Base-by-base conservation (phyloP, 306 rosid genomes). In the Prunus mira region DNA sequence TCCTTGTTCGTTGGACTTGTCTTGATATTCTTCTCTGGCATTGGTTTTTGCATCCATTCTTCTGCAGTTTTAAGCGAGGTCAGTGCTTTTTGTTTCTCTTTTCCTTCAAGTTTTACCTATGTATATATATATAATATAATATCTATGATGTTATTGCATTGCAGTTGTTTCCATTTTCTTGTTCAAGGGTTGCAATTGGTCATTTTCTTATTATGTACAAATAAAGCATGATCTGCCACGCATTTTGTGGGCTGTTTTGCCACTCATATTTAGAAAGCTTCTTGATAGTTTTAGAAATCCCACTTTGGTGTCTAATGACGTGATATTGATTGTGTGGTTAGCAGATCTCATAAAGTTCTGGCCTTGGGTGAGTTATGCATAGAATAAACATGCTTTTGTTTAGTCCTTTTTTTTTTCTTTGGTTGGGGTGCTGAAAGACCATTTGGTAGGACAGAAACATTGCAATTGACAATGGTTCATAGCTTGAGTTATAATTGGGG, bases 41-140 rank as follows among this genome's bases (percentile, higher is more conserved):
- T 74, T 73, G 87, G 75, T 49, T 71, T 78, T 55, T 88, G 81
- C 87, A 58, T 72, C 18, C 79, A 81, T 80, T 54, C 67, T 58
- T 70, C 79, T 67, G 78, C 91, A 50, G 52, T 54, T 49, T 76
- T 92, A 65, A 79, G 63, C 78, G 80, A 77, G 97, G 93, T 92
- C 72, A 65, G 93, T 79, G 46, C 47, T 71, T 4, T 30, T 4
- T 55, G 45, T 20, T 45, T 77, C 20, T 46, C 14, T 34, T 20
- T 7, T 20, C 22, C 24, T 12, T 60, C 34, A 58, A 24, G 5
- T 63, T 75, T 62, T 75, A 1, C 27, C 2, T 4, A 18, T 28
- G 11, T 9, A 0, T 32, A 32, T 32, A 32, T 27, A 27, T 30
- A 30, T 46, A 1, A 24, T 46, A 2, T 17, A 24, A 52, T 30